These are phyloP conservation scores for Monsonia emarginata DNA, from an alignment of 441 rosid genomes.

Conservation along the genomic window DNA sequence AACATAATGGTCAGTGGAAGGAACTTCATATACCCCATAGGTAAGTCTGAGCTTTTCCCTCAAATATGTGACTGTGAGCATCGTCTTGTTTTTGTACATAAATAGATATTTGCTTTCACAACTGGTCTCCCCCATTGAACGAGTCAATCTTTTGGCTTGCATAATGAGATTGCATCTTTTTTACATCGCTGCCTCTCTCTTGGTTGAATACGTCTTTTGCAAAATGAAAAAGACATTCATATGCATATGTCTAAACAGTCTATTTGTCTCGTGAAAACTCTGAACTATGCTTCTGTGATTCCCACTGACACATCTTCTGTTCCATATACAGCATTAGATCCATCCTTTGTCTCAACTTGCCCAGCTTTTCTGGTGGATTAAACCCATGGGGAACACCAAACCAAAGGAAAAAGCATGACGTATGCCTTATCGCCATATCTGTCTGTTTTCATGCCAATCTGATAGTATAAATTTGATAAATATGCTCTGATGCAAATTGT, in stretches of 20 bases:
- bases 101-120: neutral
- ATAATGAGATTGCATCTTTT: neutral
- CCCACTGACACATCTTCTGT: neutral
- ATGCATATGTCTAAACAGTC: neutral
- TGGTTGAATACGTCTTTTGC: neutral
- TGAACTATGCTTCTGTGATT: neutral
- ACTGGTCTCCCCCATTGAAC: neutral
- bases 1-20: slow-evolving; percentile 44
- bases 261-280: neutral
- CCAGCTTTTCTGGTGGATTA: slow-evolving; percentile 91
- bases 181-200: neutral
- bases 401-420: slow-evolving; percentile 45
- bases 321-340: slow-evolving; percentile 63
- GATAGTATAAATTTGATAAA: neutral
- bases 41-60: slow-evolving; percentile 28
- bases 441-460: neutral
- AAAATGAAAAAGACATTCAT: neutral
- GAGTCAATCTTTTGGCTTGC: neutral
- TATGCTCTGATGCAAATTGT: neutral
- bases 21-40: slow-evolving; percentile 57
- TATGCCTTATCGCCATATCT: slow-evolving; percentile 22
- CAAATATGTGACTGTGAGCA: too few relatives aligned
- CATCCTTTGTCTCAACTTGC: slow-evolving; percentile 79
- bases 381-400: slow-evolving; percentile 83
- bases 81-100: neutral